Evolutionary conservation across 108 stramenopile genomes (phyloP), one percentile per base, ranked within the genome.

Genomic region (Stephanodiscus triporus): DNA sequence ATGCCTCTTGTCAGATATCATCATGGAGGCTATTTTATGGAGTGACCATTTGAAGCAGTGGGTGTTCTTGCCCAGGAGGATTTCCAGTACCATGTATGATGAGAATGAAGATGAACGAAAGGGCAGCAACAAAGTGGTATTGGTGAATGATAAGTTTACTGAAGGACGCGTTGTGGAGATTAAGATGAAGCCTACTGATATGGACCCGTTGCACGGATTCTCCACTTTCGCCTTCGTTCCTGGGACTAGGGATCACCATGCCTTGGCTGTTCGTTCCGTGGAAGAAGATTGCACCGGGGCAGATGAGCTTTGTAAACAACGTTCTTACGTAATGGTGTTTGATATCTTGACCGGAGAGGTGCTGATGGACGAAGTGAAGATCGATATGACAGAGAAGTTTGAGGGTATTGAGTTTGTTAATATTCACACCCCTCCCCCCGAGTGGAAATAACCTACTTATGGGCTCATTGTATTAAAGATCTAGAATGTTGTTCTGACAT

Each of bases 221-320:
- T 96, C 94, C 20, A 82, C 94, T 22, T 94, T 97, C 84, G 96
- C 96, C 48, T 97, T 98, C 79, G 91, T 97, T n/a, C 97, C 97
- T 9, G 85, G 83, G 19, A 92, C 94, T 22, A 81, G 84, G 9
- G 95, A 95, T 58, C 83, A 86, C 9, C 93, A 94, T 56, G 91
- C 88, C 6, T 74, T 97, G 53, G 95, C 96, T 8, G 74, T 95
- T 16, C 78, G 96, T 30, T 93, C 89, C 42, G 96, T 97, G 37
- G 97, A 96, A 63, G 97, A 98, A 66, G 88, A 95, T 73, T 96
- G 95, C 76, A 87, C 85, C 0, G 88, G 89, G 7, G 83, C 84
- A 56, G 82, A 80, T 34, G 82, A 84, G 50, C 42, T 63, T 9
- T 97, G 92, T 77, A 93, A 92, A 63, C 97, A 98, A 84, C 83